Conservation (phyloP, 2,329 filamentous ascomycete species). For the Alternaria triticina region DNA sequence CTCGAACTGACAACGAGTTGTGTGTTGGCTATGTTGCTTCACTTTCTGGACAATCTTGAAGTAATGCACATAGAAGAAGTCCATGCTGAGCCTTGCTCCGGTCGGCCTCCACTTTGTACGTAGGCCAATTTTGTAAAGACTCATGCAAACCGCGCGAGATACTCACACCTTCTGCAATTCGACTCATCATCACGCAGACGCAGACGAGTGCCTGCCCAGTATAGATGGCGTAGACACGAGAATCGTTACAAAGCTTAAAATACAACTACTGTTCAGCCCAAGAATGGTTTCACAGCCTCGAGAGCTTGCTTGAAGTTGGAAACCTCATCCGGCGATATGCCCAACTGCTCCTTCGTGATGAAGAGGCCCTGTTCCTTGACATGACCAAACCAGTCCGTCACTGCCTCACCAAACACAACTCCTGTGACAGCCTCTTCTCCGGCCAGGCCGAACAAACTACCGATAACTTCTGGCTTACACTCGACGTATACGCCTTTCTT, state of each 20-base stretch:
- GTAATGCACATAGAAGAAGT: background rate
- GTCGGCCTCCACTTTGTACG: background rate
- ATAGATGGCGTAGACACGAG: background rate
- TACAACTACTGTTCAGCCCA: background rate
- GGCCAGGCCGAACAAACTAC: background rate
- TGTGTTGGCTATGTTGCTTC: background rate
- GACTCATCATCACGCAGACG: background rate
- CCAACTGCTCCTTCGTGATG: conserved; percentile 1
- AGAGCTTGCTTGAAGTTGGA: conserved; percentile 6
- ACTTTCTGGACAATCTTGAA: background rate
- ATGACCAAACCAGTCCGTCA: conserved; percentile 1
- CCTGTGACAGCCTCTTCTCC: conserved; percentile 9
- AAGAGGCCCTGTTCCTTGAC: conserved; percentile 4
- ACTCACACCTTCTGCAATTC: background rate
- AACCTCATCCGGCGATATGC: background rate
- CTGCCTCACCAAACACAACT: background rate
- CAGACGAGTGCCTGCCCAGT: background rate
- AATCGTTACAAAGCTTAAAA: background rate
- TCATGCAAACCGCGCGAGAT: too few species aligned
- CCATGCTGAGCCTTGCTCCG: background rate
- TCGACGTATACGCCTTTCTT: conserved; percentile 7
- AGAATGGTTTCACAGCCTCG: background rate
- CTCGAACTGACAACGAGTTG: background rate
- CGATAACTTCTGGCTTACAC: background rate
- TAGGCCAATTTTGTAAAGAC: too few species aligned